phyloP scores from a whole-genome alignment of 2,329 filamentous ascomycete species.

The Calonectria pteridis region DNA sequence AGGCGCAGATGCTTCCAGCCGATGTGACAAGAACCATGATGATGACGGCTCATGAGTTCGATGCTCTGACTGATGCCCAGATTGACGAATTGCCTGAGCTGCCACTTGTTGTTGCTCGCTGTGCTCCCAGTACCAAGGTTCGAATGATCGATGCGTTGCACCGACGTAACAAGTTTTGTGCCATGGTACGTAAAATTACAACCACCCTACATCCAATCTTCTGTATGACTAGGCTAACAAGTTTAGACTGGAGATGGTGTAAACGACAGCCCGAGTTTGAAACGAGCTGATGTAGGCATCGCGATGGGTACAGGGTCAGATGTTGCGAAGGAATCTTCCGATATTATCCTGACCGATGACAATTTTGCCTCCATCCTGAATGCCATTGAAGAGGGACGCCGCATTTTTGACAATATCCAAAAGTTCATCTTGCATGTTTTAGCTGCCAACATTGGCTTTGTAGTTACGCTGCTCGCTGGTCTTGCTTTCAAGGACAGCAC shows the following conservation, averaged over 20 bases:
- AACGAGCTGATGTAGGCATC: constrained; percentile 76
- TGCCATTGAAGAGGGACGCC: constrained; percentile 72
- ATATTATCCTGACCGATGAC: constrained; percentile 77
- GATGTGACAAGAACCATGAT: constrained; percentile 68
- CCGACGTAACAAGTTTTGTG: constrained; percentile 71
- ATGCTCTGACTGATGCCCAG: constrained; percentile 70
- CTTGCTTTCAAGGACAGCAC: constrained; percentile 75
- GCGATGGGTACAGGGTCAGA: constrained; percentile 79
- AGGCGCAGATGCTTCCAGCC: constrained; percentile 53
- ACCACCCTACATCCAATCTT: neutral
- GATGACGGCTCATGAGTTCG: constrained; percentile 74
- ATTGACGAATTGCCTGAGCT: constrained; percentile 72
- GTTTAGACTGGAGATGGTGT: constrained; percentile 73
- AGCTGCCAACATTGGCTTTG: constrained; percentile 76
- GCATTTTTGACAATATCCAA: constrained; percentile 79
- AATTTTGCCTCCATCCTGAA: constrained; percentile 66
- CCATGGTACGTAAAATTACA: constrained; percentile 59
- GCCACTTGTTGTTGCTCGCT: constrained; percentile 76
- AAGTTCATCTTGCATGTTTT: constrained; percentile 77
- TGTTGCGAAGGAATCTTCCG: constrained; percentile 74
- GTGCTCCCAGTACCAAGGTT: constrained; percentile 77
- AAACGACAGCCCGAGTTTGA: constrained; percentile 77
- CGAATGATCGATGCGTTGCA: constrained; percentile 82
- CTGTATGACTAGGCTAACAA: neutral
- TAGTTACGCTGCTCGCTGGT: constrained; percentile 74